A percentile compares a stretch with the other conserved stretches of the same genome.
phyloP scores from a whole-genome alignment of 495 filamentous ascomycete species.

The Neurospora sp. region DNA sequence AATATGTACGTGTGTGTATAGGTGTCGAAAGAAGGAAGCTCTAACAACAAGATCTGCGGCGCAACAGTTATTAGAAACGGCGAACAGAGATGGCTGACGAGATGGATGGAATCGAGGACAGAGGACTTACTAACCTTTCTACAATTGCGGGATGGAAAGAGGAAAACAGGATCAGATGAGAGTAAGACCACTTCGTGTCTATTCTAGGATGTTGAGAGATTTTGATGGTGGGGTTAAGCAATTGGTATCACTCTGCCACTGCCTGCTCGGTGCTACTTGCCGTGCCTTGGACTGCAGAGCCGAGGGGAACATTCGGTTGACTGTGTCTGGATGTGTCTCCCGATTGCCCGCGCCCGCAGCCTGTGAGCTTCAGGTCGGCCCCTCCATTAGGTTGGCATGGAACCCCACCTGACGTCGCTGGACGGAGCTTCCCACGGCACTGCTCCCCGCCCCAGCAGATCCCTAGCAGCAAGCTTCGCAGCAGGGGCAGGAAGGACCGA shows the following conservation, averaged over 20 bases:
- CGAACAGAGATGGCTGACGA: neutral
- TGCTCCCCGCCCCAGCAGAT: neutral
- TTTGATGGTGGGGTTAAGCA: neutral
- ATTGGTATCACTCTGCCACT: neutral
- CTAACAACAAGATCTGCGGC: neutral
- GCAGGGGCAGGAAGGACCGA: neutral
- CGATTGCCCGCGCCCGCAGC: neutral
- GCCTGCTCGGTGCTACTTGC: neutral
- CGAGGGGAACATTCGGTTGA: neutral
- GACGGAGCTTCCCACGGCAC: neutral
- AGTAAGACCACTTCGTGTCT: neutral
- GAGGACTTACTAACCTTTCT: neutral
- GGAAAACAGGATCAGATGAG: neutral
- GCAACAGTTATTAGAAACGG: neutral
- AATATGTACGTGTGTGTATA: neutral
- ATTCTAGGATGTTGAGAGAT: neutral
- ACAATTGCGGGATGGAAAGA: neutral
- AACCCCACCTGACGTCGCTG: conserved; percentile 17
- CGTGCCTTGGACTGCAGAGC: neutral
- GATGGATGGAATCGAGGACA: neutral
- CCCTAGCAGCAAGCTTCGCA: neutral
- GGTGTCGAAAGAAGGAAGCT: neutral
- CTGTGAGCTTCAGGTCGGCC: neutral
- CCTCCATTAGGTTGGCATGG: neutral
- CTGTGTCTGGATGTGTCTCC: neutral